Percentiles rank a stretch among this genome's conserved stretches.
Evolutionary conservation across 225 moss, liverwort and hornwort genomes (phyloP).

Genomic region (Sphagnum tenellum): DNA sequence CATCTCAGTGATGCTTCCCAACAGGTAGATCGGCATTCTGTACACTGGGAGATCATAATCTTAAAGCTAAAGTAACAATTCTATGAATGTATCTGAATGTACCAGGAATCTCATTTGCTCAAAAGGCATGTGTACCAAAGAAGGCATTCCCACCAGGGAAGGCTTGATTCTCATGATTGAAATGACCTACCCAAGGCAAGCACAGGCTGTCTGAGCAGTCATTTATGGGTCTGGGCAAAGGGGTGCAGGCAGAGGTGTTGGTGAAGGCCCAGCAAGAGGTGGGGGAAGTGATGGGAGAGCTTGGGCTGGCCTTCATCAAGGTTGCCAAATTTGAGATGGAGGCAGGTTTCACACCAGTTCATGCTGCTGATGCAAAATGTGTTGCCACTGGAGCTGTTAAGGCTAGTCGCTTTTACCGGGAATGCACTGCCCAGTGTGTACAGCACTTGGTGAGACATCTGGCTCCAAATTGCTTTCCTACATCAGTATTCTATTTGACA

Average conservation of each 20-base stretch:
- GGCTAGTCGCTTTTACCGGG: conserved; percentile 87
- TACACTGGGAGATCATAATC: no score
- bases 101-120: no score
- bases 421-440: conserved; percentile 84
- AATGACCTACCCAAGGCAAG: no score
- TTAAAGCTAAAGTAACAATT: no score
- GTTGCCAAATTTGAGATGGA: conserved; percentile 94
- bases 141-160: no score
- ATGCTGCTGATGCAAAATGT: conserved; percentile 71
- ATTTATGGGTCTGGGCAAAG: conserved; percentile 3
- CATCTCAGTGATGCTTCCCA: conserved; percentile 94
- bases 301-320: conserved; percentile 88
- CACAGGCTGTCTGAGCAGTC: no score
- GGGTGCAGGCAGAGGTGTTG: conserved; percentile 73
- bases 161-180: no score
- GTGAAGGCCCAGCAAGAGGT: conserved; percentile 96
- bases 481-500: no score
- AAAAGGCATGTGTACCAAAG: no score
- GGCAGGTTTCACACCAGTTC: conserved; percentile 38
- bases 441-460: conserved; percentile 62
- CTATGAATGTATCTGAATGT: no score
- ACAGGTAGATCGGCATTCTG: conserved; percentile 38
- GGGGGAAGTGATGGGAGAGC: conserved; percentile 97
- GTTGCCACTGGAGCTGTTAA: conserved; percentile 90
- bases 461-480: not conserved